Conservation (phyloP, 2,329 filamentous ascomycete species). For the Lasiodiplodia citricola region DNA sequence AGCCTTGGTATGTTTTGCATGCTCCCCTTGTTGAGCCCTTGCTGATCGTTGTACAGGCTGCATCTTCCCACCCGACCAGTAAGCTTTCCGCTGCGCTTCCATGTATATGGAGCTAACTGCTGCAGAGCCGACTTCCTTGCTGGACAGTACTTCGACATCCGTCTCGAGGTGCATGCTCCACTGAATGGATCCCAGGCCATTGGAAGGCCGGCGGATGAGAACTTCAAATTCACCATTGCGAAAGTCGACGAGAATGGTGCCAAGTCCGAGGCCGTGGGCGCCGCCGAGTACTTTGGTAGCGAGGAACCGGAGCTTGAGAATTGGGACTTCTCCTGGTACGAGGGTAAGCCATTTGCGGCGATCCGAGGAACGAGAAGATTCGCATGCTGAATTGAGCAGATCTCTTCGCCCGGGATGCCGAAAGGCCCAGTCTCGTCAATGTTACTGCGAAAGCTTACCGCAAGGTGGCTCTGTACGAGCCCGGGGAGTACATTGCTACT, state of each 20-base stretch:
- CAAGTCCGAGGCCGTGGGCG: constrained; percentile 55
- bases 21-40: neutral
- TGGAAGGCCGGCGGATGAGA: constrained; percentile 70
- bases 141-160: constrained; percentile 83
- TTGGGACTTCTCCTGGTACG: constrained; percentile 85
- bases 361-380: neutral
- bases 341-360: constrained; percentile 54
- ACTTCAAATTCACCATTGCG: constrained; percentile 75
- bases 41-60: constrained; percentile 44
- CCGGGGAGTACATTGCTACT: constrained; percentile 78
- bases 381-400: constrained; percentile 48
- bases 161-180: constrained; percentile 81
- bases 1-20: constrained; percentile 51
- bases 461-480: constrained; percentile 75
- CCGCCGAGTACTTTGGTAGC: constrained; percentile 71
- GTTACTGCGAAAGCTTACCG: constrained; percentile 82
- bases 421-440: constrained; percentile 74
- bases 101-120: neutral
- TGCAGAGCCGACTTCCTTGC: constrained; percentile 76
- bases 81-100: constrained; percentile 32
- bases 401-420: constrained; percentile 75
- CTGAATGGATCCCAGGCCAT: constrained; percentile 81
- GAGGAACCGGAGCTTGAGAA: constrained; percentile 75
- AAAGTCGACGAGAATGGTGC: constrained; percentile 62
- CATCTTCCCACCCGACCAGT: constrained; percentile 64